Evolutionary conservation across 106 monocot species (phyloP).

Genomic region (Dioscorea alata): DNA sequence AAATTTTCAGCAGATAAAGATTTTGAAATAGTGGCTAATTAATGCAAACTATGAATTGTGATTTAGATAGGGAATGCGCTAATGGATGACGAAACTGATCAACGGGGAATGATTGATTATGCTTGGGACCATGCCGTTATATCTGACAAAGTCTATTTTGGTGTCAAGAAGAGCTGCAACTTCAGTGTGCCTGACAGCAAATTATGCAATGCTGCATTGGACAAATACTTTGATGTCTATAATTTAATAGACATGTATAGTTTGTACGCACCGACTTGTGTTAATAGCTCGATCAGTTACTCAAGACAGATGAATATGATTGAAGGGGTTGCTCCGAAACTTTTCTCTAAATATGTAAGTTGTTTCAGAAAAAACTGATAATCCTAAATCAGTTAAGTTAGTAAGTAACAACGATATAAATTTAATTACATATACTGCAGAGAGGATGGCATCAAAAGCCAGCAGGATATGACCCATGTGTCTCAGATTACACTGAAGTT

Average conservation of each 20-base stretch:
- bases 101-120: conserved; percentile 78
- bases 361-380: neutral
- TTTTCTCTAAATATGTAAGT: conserved; percentile 55
- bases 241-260: conserved; percentile 87
- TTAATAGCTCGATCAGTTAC: conserved; percentile 11
- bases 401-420: neutral
- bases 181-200: conserved; percentile 36
- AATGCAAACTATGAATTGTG: neutral
- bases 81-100: conserved; percentile 81
- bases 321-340: conserved; percentile 39
- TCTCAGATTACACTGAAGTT: conserved; percentile 28
- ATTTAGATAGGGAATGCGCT: conserved; percentile 83
- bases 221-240: conserved; percentile 58
- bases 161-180: conserved; percentile 62
- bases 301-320: conserved; percentile 15
- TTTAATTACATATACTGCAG: conserved; percentile 15
- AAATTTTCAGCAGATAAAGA: neutral
- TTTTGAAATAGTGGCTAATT: neutral
- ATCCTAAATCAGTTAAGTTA: neutral
- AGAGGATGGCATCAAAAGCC: conserved; percentile 53
- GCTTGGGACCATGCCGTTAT: conserved; percentile 98
- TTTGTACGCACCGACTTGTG: conserved; percentile 56
- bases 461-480: conserved; percentile 53
- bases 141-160: conserved; percentile 63
- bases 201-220: conserved; percentile 31